Evolutionary conservation across 352 stramenopile species (phyloP), one percentile per base, ranked within the genome.

Genomic region (Phytophthora vignae): DNA sequence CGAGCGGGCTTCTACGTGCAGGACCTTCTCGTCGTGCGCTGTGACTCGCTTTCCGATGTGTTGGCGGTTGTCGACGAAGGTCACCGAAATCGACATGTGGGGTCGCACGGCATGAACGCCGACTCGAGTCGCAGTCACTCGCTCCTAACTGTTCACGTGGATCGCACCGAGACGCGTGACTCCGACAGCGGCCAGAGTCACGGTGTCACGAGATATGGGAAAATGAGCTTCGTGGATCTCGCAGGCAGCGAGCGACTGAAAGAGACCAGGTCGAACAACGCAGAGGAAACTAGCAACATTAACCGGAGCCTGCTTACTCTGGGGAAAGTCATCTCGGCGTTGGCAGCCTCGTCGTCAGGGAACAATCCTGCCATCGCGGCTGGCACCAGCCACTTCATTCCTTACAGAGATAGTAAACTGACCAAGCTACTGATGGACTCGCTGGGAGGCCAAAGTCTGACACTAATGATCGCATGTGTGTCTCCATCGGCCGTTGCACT

Each of bases 391-490:
- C 77, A 66, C 36, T 90, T 92, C 63, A 90, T 96, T 17, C 90
- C 90, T 25, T 97, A 96, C 59, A 76, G 88, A 21, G 90, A 97
- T 66, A 94, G 84, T 61, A 96, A 95, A 42, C 82, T 97, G 17
- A 97, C 90, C 29, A 95, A 94, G 70, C 70, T 96, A 36, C 74
- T 97, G 46, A 95, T 95, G 86, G 83, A 95, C 48, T 95, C 86
- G 4, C 81, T 96, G 0, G 88, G 90, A 22, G 90, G 90, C 31
- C 90, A 92, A 62, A 93, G 82, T 50, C 73, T 95, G 56, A 95
- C 87, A 21, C 76, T 96, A 27, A 96, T 96, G 90, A 82, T 96
- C 60, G 89, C 90, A 1, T 96, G 90, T 52, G 80, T 96, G 9
- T 94, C 84, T 2, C 90, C 90, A 2, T 91, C 86, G 3, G 71